Evolutionary conservation across 257 asterid species (phyloP).

Genomic region (Solanum acaule): DNA sequence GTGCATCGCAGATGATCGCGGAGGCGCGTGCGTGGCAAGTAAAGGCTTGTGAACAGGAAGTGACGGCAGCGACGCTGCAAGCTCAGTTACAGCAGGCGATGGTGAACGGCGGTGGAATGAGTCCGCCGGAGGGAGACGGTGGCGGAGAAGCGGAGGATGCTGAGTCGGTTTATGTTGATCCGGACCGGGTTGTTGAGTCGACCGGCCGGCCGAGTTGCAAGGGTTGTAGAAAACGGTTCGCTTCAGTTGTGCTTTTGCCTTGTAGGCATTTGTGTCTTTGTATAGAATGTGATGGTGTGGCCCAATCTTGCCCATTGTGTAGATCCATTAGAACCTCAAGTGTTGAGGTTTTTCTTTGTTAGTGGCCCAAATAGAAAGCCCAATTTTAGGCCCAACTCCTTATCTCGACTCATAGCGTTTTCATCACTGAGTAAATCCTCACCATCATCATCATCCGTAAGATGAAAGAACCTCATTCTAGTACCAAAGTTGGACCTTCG

Average conservation of each 20-base stretch:
- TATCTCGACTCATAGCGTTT: neutral
- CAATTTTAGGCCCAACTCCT: neutral
- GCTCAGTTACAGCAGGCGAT: conserved; percentile 28
- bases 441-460: neutral
- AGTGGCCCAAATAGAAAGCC: neutral
- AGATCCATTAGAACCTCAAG: conserved; percentile 24
- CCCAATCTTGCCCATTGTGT: conserved; percentile 34
- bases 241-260: conserved; percentile 33
- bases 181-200: conserved; percentile 32
- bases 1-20: conserved; percentile 16
- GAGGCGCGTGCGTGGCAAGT: conserved; percentile 33
- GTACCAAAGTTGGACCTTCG: neutral
- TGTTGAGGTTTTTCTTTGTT: conserved; percentile 24
- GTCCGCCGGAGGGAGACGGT: neutral
- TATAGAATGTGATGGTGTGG: conserved; percentile 23
- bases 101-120: conserved; percentile 3
- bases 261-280: conserved; percentile 40
- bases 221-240: conserved; percentile 24
- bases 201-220: conserved; percentile 22
- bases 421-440: neutral
- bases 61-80: conserved; percentile 27
- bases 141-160: conserved; percentile 34
- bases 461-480: neutral
- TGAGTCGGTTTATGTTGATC: conserved; percentile 36
- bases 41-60: conserved; percentile 23